A percentile compares a stretch with the other conserved stretches of the same genome.
These are phyloP conservation scores for Glarea lozoyensis DNA, from an alignment of 495 filamentous ascomycete species.

Conservation along the genomic window DNA sequence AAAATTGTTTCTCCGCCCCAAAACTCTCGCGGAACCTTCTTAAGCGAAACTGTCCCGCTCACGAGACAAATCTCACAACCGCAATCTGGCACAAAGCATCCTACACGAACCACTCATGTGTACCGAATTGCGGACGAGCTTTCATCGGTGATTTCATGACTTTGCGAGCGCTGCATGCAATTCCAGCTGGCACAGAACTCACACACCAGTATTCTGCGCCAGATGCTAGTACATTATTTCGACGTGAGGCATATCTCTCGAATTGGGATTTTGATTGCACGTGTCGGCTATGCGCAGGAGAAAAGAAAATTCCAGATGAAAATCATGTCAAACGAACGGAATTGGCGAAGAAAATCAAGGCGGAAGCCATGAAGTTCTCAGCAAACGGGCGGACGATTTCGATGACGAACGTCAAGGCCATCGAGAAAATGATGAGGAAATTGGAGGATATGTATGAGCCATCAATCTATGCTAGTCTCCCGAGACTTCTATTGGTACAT, in stretches of 20 bases:
- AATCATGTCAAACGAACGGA: conserved; percentile 21
- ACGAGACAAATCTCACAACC: conserved; percentile 25
- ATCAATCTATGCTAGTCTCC: conserved; percentile 26
- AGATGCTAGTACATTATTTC: conserved; percentile 11
- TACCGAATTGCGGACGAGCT: conserved; percentile 32
- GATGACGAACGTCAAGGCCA: conserved; percentile 22
- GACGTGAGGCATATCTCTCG: conserved; percentile 13
- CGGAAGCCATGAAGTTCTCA: conserved; percentile 13
- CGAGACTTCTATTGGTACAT: conserved; percentile 32
- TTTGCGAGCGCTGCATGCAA: conserved; percentile 37
- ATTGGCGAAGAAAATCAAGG: conserved; percentile 20
- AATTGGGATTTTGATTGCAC: conserved; percentile 41
- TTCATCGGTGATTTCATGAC: conserved; percentile 56
- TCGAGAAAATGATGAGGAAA: conserved; percentile 25
- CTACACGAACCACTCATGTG: conserved; percentile 48
- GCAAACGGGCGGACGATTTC: conserved; percentile 10
- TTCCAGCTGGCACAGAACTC: conserved; percentile 41
- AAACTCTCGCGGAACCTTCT: conserved; percentile 29
- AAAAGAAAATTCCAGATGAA: conserved; percentile 11
- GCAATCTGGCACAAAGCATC: conserved; percentile 48
- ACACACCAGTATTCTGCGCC: conserved; percentile 24
- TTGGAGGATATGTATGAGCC: conserved; percentile 30
- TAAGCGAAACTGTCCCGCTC: conserved; percentile 13
- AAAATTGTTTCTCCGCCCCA: conserved; percentile 42
- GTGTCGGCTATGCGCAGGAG: conserved; percentile 33